Evolutionary conservation across 768 basidiomycete genomes (phyloP), one percentile per base, ranked within the genome.

Genomic region (Hortiboletus flavorubellus): DNA sequence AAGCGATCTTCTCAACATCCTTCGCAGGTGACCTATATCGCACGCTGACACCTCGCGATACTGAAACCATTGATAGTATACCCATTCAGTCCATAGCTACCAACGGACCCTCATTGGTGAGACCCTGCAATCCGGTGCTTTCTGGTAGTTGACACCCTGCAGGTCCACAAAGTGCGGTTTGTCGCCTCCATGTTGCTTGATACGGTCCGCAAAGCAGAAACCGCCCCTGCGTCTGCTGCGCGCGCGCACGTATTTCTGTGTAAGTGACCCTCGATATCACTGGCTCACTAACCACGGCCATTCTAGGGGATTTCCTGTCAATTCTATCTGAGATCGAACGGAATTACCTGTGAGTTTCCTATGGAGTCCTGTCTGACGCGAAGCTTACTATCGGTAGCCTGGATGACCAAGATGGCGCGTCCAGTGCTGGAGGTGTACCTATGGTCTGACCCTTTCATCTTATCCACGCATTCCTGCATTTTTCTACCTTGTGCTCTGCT

Each of bases 31-130:
- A 61, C 71, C 38, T 46, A 9, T 38, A 23, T 51, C 29, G 48
- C 15, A 41, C 39, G 47, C 33, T 33, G 45, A 50, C 29, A 48
- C 37, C 33, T 16, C 10, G 16, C 30, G 50, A 49, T 41, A 35
- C 55, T 64, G 31, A 58, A 37, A n/a, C 16, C 39, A 39, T 34
- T 34, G 51, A 40, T 60, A 92, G 89, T 64, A 94, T 95, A 61
- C 93, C 93, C 16, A 93, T 95, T 51, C 91, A 93, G 70, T 91
- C 91, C 33, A 93, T 95, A 63, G 93, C 92, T 34, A 89, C 87
- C 46, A 93, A 90, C 65, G 90, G 90, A 5, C 89, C 89, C 6
- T 90, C 88, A 52, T 73, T 91, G 76, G 89, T 80, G 54, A 66
- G 76, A 51, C 43, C 9, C 47, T 34, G n/a, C 4, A 21, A 7